Conservation (phyloP, 2,329 filamentous ascomycete genomes). For the Lasiodiplodia sp. region DNA sequence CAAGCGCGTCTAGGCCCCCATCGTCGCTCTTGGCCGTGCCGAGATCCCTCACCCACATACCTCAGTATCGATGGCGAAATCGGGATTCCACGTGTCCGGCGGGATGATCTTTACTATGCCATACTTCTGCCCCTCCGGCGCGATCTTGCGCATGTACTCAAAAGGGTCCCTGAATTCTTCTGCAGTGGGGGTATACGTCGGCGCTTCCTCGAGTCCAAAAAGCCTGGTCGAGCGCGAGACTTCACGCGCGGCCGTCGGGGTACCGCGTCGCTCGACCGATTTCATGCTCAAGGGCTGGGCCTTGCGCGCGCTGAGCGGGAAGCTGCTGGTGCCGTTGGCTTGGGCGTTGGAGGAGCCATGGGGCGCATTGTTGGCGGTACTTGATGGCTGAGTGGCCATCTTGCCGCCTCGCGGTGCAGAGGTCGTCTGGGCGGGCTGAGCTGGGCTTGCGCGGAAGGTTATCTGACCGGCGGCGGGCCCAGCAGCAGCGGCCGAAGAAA, state of each 20-base stretch:
- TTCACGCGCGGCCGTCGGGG: slow-evolving; percentile 78
- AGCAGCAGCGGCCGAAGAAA: slow-evolving; percentile 44
- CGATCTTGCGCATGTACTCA: slow-evolving; percentile 91
- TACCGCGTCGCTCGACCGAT: slow-evolving; percentile 90
- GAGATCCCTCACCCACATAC: slow-evolving; percentile 59
- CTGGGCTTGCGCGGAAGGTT: slow-evolving; percentile 47
- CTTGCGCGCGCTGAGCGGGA: slow-evolving; percentile 69
- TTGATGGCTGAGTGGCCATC: slow-evolving; percentile 40
- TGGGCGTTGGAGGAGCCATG: slow-evolving; percentile 25
- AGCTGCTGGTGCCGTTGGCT: slow-evolving; percentile 48
- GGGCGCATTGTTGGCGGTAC: slow-evolving; percentile 33
- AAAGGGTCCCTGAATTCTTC: slow-evolving; percentile 96
- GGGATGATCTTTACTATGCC: slow-evolving; percentile 97
- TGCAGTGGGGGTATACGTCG: slow-evolving; percentile 86
- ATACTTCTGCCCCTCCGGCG: slow-evolving; percentile 82
- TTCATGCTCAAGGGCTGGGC: slow-evolving; percentile 78
- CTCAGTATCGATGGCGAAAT: slow-evolving; percentile 97
- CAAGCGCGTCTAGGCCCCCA: slow-evolving; percentile 5
- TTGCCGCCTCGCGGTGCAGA: slow-evolving; percentile 31
- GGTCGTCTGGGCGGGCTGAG: slow-evolving; percentile 32
- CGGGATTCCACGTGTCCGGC: slow-evolving; percentile 90
- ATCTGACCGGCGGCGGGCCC: slow-evolving; percentile 40
- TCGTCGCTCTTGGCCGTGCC: neutral
- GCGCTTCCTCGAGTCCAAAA: slow-evolving; percentile 86
- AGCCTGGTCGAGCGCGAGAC: slow-evolving; percentile 78